Evolutionary conservation across 2,329 filamentous ascomycete species (phyloP), one percentile per base, ranked within the genome.

Genomic region (Aphanocladium album): DNA sequence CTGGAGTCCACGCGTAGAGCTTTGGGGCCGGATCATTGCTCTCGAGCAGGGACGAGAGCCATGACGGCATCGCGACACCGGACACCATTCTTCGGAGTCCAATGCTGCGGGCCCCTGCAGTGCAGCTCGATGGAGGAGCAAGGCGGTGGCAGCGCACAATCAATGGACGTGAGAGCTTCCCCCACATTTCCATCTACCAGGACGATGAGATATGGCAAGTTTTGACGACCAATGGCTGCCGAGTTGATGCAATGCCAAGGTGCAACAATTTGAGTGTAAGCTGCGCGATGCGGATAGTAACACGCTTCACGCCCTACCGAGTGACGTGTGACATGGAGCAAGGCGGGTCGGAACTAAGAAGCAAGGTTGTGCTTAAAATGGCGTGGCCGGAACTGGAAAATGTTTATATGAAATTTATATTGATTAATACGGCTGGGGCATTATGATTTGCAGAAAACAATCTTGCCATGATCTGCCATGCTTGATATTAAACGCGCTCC

Each of bases 1-100:
- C 67, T 1, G 65, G 58, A 5, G 65, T 65, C 75, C 75, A 77
- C 16, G 74, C 71, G 58, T 72, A 77, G 2, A 77, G 64, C n/a
- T 65, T 75, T 11, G 72, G 72, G 0, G 73, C 66, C 5, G 69
- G 66, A 5, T 41, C 54, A 2, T 47, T 49, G 52, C 72, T 67
- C 25, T 62, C 60, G 23, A 74, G 62, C n/a, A 73, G 55, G 11
- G 67, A 54, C 30, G 65, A 62, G 12, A 77, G 70, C 75, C 75
- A 77, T n/a, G 66, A 58, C 1, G 72, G 72, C 12, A 21, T 6
- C 14, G 49, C 16, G 25, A 16, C 14, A 21, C 27, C 49, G 17
- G 57, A 53, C 37, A n/a, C 23, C 57, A 60, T 60, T 12, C 35
- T 45, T 53, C 57, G 21, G 14, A 30, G 11, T 27, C 33, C 5